phyloP scores from a whole-genome alignment of 2,329 filamentous ascomycete genomes.

The Stagonosporopsis tanaceti region DNA sequence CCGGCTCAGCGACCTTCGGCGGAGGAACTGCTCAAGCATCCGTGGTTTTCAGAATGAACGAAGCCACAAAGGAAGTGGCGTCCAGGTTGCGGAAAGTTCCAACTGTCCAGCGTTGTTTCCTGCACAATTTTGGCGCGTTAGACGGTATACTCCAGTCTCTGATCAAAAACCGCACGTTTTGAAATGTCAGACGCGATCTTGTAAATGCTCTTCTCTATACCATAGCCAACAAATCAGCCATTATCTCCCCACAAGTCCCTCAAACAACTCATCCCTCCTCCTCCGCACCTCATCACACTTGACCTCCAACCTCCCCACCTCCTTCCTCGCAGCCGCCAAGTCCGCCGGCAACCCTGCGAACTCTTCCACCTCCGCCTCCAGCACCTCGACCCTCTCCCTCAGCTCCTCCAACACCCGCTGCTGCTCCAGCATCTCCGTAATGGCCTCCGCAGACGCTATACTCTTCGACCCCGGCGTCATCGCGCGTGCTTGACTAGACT shows the following conservation, averaged over 20 bases:
- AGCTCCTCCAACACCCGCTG: constrained; percentile 69
- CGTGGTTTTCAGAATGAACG: too few relatives aligned
- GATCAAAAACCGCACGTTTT: too few relatives aligned
- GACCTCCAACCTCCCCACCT: constrained; percentile 71
- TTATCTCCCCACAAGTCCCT: constrained; percentile 67
- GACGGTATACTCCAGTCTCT: too few relatives aligned
- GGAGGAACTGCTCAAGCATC: too few relatives aligned
- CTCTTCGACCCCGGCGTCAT: constrained; percentile 42
- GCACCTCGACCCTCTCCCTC: constrained; percentile 63
- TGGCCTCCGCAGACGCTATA: constrained; percentile 58
- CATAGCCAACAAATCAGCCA: too few relatives aligned
- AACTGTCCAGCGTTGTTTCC: too few relatives aligned
- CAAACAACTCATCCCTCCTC: constrained; percentile 77
- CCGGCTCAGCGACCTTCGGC: too few relatives aligned
- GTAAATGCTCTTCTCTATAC: too few relatives aligned
- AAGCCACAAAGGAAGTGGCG: too few relatives aligned
- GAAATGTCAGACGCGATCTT: too few relatives aligned
- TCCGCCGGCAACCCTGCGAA: constrained; percentile 80
- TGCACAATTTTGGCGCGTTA: too few relatives aligned
- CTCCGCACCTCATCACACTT: constrained; percentile 69
- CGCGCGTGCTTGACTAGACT: constrained; percentile 29
- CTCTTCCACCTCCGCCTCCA: constrained; percentile 69
- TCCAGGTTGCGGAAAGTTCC: too few relatives aligned
- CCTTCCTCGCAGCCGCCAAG: constrained; percentile 70
- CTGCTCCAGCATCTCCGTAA: constrained; percentile 66